Evolutionary conservation across 176 grass and related monocot genomes (phyloP).

Genomic region (Oryza coarctata): DNA sequence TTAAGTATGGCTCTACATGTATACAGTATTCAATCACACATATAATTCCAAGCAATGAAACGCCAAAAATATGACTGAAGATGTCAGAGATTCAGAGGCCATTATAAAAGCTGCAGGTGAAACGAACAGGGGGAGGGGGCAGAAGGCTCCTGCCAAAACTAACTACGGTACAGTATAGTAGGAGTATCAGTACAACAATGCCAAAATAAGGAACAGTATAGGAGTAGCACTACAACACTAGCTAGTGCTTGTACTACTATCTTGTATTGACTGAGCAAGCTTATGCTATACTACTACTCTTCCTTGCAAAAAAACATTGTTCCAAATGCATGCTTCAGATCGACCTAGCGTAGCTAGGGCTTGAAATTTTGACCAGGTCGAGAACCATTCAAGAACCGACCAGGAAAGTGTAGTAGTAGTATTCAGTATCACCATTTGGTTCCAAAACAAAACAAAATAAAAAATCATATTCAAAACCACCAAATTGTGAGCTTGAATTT

Average conservation of each 20-base stretch:
- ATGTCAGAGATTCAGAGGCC: not conserved
- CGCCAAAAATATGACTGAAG: not conserved
- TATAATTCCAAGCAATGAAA: slow-evolving; percentile 12
- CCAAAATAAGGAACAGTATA: not conserved
- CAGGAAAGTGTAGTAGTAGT: too few relatives aligned
- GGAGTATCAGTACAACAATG: not conserved
- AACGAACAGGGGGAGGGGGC: slow-evolving; percentile 29
- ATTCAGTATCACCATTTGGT: not conserved
- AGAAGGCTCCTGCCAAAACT: slow-evolving; percentile 50
- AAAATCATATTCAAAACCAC: not conserved
- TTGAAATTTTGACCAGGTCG: slow-evolving; percentile 25
- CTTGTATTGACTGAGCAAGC: not conserved
- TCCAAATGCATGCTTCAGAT: slow-evolving; percentile 26
- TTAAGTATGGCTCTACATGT: slow-evolving; percentile 23
- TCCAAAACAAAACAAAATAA: not conserved
- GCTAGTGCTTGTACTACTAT: not conserved
- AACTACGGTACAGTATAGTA: slow-evolving; percentile 19
- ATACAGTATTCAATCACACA: slow-evolving; percentile 22
- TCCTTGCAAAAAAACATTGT: slow-evolving; percentile 24
- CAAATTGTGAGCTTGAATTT: not conserved
- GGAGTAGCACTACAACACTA: not conserved
- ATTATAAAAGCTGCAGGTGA: slow-evolving; percentile 41
- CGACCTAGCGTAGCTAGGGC: not conserved
- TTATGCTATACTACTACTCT: not conserved
- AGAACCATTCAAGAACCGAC: slow-evolving; percentile 38